Base-by-base conservation (phyloP, 345 rosid genomes). In the Abelmoschus esculentus region DNA sequence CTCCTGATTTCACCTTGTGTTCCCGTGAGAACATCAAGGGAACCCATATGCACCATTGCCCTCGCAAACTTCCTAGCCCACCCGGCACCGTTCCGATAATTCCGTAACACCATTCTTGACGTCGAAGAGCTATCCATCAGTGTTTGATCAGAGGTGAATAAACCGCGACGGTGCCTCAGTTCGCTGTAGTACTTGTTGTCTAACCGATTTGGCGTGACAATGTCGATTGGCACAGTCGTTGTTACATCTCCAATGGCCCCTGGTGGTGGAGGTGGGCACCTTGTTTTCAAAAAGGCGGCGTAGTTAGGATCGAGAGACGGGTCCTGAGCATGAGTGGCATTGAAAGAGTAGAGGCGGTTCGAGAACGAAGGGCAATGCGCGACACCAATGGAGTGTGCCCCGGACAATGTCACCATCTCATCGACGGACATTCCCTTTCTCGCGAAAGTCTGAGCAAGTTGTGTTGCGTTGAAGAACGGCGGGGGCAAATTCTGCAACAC, bases 101-200 rank as follows among this genome's bases (percentile, higher is more conserved):
- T 65, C 8, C 3, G 47, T 40, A 46, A 14, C 18, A 65, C 69
- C 69, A 62, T 56, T 1, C 38, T 26, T 0, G 77, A 10, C 0
- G 90, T 84, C 2, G 11, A 56, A 11, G 7, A 11, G 4, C 34
- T 56, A 7, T 58, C 46, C 72, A 62, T 64, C 71, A 86, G 55
- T 1, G 81, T 76, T 68, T 82, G 78, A 55, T 84, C 85, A 0
- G 87, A 79, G 7, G 77, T 63, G 57, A 86, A 71, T 11, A 86
- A 9, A 5, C 86, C 87, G 0, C 82, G 74, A 14, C 36, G 42
- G 4, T 50, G 56, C 54, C 0, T 65, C 78, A 82, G 53, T 1
- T 76, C 81, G 2, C n/a, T 3, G 73, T 79, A 82, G 76, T 80
- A 86, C 77, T 31, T 71, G 69, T 77, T 84, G 62, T 86, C 87